These are phyloP conservation scores for Crithidia brevicula DNA, from an alignment of 208 protist species.

Conservation along the genomic window DNA sequence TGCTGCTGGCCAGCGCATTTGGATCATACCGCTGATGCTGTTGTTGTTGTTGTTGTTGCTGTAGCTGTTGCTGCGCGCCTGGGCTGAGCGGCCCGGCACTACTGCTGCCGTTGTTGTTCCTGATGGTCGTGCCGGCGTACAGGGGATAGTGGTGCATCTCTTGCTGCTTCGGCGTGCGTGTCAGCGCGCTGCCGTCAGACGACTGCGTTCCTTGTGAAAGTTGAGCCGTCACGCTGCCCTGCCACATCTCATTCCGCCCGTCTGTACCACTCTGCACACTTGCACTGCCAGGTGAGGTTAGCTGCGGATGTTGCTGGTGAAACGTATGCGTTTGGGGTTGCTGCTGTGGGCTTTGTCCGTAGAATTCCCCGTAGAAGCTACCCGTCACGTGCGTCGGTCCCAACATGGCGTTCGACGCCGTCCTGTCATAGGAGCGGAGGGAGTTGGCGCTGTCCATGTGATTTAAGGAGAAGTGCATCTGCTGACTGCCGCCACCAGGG, in stretches of 20 bases:
- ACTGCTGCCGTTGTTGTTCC: too few species aligned
- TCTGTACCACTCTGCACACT: slow-evolving; percentile 2
- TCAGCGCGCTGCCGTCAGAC: background rate
- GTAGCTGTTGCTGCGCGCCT: too few species aligned
- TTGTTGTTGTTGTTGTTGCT: slow-evolving; percentile 2
- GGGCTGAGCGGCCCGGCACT: too few species aligned
- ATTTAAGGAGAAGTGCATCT: slow-evolving; percentile 6
- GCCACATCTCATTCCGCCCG: background rate
- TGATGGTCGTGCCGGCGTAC: too few species aligned
- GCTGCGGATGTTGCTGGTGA: background rate
- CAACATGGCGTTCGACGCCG: slow-evolving; percentile 9
- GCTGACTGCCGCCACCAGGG: background rate
- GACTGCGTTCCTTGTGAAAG: background rate
- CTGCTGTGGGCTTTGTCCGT: slow-evolving; percentile 4
- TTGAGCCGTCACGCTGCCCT: background rate
- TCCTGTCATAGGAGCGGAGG: slow-evolving; percentile 9
- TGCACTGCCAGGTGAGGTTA: background rate
- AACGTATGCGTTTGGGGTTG: background rate
- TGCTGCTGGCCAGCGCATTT: background rate
- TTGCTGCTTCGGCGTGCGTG: background rate
- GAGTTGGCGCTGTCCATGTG: slow-evolving; percentile 8
- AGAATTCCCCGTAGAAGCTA: slow-evolving; percentile 24
- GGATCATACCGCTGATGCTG: slow-evolving; percentile 9
- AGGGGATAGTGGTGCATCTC: background rate
- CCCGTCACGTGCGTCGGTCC: slow-evolving; percentile 13